Base-by-base conservation (phyloP, 1,284 basidiomycete species). In the Clitocybe nebularis region DNA sequence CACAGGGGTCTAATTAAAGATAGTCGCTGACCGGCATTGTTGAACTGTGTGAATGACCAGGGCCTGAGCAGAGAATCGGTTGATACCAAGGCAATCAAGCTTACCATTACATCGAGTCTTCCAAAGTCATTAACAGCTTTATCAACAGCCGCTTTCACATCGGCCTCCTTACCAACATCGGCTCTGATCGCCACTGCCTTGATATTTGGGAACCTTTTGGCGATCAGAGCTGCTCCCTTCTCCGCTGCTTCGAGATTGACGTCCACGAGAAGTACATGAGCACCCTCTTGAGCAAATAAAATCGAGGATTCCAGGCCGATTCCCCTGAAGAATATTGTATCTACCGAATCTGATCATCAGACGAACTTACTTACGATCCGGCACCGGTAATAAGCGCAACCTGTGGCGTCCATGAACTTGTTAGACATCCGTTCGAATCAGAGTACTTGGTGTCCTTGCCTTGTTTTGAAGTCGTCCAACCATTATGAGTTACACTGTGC, bases 271-370 rank as follows among this genome's bases (percentile, higher is more conserved):
- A 96, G 63, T 51, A 97, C 83, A 55, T 82, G 79, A 10, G 91
- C 92, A 35, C 94, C 94, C 63, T 98, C 94, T 45, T 80, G 75
- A 4, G 94, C 93, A 62, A 98, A 98, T 44, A 97, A 78, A 48
- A 96, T 74, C 14, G 91, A 84, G 1, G 92, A 87, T 69, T 98
- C 93, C 46, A 96, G 79, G 28, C 94, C 94, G 62, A 98, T 96
- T 9, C 94, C 95, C 48, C 88, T 90, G 60, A 43, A 19, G 23
- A 47, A 44, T 14, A 43, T 46, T 23, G 45, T 37, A 39, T 36
- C 45, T 36, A 46, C 36, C 37, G 32, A 37, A 30, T 44, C 33
- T 46, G 22, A 28, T 33, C 34, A 47, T 43, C 22, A 36, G 19
- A 21, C 24, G 37, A 22, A n/a, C 30, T 30, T 29, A 72, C 84